Conservation (phyloP, 148 eudicot species). For the Rhododendron vialii region DNA sequence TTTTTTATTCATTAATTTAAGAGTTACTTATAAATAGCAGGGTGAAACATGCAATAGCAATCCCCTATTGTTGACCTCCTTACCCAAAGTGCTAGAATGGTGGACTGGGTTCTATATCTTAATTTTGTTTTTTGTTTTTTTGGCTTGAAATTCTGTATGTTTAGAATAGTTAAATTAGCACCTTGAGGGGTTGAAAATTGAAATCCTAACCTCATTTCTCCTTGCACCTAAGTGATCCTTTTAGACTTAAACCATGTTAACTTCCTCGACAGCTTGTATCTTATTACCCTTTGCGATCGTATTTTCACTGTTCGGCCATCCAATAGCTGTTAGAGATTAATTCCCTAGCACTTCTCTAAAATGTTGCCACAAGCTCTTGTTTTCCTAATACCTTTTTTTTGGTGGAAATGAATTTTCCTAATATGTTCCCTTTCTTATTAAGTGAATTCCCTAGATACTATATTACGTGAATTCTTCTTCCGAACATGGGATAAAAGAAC, state of each 20-base stretch:
- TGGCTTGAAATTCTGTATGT: neutral
- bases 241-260: neutral
- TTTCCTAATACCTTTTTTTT: neutral
- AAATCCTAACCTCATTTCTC: neutral
- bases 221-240: neutral
- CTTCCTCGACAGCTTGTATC: neutral
- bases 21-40: neutral
- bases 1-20: neutral
- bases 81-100: neutral
- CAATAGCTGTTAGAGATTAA: neutral
- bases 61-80: neutral
- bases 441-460: no score
- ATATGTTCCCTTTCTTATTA: neutral
- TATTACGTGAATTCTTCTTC: neutral
- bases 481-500: neutral
- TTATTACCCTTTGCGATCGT: neutral
- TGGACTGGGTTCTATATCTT: neutral
- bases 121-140: neutral
- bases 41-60: neutral
- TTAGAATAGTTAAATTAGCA: neutral
- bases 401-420: neutral
- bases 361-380: neutral
- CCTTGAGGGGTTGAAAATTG: neutral
- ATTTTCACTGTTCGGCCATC: neutral
- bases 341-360: neutral